Base-by-base conservation (phyloP, 106 monocot species). In the Cymbidium sinense region DNA sequence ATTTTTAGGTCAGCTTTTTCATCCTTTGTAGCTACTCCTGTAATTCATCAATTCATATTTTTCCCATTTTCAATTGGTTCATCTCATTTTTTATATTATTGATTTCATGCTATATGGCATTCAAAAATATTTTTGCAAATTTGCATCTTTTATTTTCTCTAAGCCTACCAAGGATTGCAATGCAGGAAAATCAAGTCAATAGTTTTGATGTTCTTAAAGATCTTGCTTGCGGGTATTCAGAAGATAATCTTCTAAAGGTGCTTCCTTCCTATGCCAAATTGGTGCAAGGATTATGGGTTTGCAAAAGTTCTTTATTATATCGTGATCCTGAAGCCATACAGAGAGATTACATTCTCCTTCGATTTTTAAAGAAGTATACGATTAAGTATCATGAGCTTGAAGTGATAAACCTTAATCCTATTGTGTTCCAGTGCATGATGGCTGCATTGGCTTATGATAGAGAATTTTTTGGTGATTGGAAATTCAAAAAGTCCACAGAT, bases 201-300 rank as follows among this genome's bases (percentile, higher is more conserved):
- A 83, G 79, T 70, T 96, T 93, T 75, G 78, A 83, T 80, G 83
- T 89, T 80, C 79, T 96, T 7, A 86, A 73, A 81, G 82, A 91
- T 88, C 86, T 91, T 86, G 86, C 86, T 84, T 81, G 84, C 28
- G 52, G 25, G 19, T 39, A 64, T 7, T 80, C 89, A 12, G 35
- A 70, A 43, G 78, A 84, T 50, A 82, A 91, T 54, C 62, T 91
- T 55, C 65, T 96, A 10, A 77, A 79, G 69, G 29, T 85, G 52
- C 84, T 96, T 76, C 86, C 80, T 33, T 70, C 73, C 11, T 65
- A 85, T 80, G 93, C 93, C 77, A 61, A 79, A 86, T 85, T 93
- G 76, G 87, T 96, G 10, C 96, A 91, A 79, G 93, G 93, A 23
- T 70, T 89, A 58, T 96, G 96, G 96, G 89, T 96, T 78, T 77